Evolutionary conservation across 2,329 filamentous ascomycete species (phyloP), one percentile per base, ranked within the genome.

Genomic region (Neofusicoccum ribis): DNA sequence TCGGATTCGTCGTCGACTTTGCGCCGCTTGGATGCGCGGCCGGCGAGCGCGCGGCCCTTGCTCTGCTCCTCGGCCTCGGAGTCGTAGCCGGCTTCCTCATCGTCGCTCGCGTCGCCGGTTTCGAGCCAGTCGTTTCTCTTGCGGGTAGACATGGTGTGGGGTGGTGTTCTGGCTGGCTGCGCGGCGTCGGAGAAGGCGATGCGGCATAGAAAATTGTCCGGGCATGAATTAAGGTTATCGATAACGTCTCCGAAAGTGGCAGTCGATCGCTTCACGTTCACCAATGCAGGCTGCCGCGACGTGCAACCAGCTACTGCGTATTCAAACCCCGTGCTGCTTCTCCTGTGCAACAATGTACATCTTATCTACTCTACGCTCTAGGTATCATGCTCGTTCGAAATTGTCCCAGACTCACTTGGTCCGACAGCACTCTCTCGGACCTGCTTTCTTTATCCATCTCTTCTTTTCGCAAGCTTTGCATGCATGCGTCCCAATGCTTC

Each of bases 121-220:
- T 83, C 81, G 65, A 93, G 84, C 71, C 89, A 93, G 61, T 91
- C 85, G 75, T 92, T 92, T 70, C 85, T 85, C 73, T 90, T 92
- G 72, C 89, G 85, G 46, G 86, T 81, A 1, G 88, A 78, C 90
- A 93, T 92, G 37, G 46, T 20, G 52, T 17, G 23, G 11, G 36
- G n/a, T 27, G 41, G 39, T 47, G 17, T 43, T 44, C 7, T 23
- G 56, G 27, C n/a, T 27, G 31, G 11, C 14, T 23, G 56, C 27
- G 9, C 7, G 15, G 56, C 41, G 37, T 60, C 31, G 41, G 56
- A 17, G 37, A 39, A 59, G 54, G 44, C 34, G 52, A 27, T 46
- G 54, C 54, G 39, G 54, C 27, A 37, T 60, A 47, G 56, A 60
- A 60, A 47, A 60, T 47, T 59, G 54, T 7, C 54, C 39, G 54